Evolutionary conservation across 129 eudicot species (phyloP).

Genomic region (Rutidosis leptorrhynchoides): DNA sequence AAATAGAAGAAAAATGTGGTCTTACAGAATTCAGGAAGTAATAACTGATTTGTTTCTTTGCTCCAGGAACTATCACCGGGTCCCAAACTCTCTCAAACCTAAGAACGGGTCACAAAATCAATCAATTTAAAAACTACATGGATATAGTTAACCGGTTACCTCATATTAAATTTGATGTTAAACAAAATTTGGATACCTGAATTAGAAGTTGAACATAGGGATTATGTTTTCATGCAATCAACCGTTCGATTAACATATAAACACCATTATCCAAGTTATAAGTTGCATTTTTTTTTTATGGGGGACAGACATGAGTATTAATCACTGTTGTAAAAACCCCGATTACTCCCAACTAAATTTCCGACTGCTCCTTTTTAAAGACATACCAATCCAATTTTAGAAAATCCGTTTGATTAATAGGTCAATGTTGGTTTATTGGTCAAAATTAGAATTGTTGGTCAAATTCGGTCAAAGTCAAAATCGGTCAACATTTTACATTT

Average conservation of each 20-base stretch:
- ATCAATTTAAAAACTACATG: constrained; percentile 2
- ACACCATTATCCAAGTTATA: background rate
- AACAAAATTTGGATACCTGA: background rate
- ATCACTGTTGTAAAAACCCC: no score
- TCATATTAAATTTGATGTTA: background rate
- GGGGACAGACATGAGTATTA: background rate
- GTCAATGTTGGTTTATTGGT: no score
- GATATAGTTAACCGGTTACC: background rate
- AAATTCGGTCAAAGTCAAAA: no score
- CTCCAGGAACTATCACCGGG: constrained; percentile 79
- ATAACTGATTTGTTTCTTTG: constrained; percentile 73
- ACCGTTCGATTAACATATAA: background rate
- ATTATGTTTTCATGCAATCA: background rate
- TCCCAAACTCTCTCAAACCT: constrained; percentile 99
- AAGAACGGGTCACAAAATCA: background rate
- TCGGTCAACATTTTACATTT: no score
- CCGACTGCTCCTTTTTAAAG: no score
- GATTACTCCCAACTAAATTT: no score
- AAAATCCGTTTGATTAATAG: no score
- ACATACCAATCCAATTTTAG: no score
- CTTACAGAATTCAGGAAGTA: constrained; percentile 83
- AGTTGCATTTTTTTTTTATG: background rate
- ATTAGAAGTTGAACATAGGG: background rate
- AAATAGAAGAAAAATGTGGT: constrained; percentile 1
- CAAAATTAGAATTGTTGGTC: no score